Evolutionary conservation across 2,329 filamentous ascomycete genomes (phyloP).

Genomic region (Penicillium italicum): DNA sequence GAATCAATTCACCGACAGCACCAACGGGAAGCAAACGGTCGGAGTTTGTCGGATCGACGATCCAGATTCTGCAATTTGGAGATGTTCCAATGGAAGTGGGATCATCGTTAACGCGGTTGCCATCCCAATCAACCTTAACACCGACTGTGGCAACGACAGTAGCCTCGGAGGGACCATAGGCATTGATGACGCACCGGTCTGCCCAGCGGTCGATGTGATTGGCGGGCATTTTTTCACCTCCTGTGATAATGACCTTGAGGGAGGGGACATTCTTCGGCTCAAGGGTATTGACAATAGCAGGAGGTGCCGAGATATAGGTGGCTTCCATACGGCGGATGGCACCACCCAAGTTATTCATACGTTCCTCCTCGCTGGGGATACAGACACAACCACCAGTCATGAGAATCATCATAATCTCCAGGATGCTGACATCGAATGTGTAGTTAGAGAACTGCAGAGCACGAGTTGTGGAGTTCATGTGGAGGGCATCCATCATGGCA

Average conservation of each 20-base stretch:
- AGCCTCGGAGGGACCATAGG: slow-evolving; percentile 44
- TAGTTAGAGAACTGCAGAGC: slow-evolving; percentile 59
- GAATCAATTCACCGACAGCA: slow-evolving; percentile 46
- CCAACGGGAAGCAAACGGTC: slow-evolving; percentile 44
- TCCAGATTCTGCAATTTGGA: slow-evolving; percentile 36
- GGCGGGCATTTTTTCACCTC: slow-evolving; percentile 45
- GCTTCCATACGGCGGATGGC: slow-evolving; percentile 52
- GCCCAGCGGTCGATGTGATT: slow-evolving; percentile 45
- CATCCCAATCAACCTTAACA: slow-evolving; percentile 31
- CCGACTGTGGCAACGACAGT: slow-evolving; percentile 35
- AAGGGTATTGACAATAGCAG: slow-evolving; percentile 53
- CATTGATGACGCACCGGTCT: slow-evolving; percentile 45
- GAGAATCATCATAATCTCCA: slow-evolving; percentile 55
- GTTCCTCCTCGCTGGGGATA: slow-evolving; percentile 52
- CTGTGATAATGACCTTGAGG: slow-evolving; percentile 43
- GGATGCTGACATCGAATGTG: slow-evolving; percentile 53
- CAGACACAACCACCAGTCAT: slow-evolving; percentile 59
- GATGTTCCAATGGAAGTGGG: slow-evolving; percentile 36
- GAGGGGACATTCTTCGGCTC: slow-evolving; percentile 44
- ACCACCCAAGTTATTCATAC: slow-evolving; percentile 50
- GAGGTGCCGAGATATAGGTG: slow-evolving; percentile 56
- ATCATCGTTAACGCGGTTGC: slow-evolving; percentile 29
- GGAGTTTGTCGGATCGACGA: slow-evolving; percentile 39
- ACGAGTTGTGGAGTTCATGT: slow-evolving; percentile 52
- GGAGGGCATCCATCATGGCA: slow-evolving; percentile 50